A percentile compares a stretch with the other conserved stretches of the same genome.
These are phyloP conservation scores for Phyllosticta citribraziliensis DNA, from an alignment of 2,329 filamentous ascomycete genomes.

Conservation along the genomic window DNA sequence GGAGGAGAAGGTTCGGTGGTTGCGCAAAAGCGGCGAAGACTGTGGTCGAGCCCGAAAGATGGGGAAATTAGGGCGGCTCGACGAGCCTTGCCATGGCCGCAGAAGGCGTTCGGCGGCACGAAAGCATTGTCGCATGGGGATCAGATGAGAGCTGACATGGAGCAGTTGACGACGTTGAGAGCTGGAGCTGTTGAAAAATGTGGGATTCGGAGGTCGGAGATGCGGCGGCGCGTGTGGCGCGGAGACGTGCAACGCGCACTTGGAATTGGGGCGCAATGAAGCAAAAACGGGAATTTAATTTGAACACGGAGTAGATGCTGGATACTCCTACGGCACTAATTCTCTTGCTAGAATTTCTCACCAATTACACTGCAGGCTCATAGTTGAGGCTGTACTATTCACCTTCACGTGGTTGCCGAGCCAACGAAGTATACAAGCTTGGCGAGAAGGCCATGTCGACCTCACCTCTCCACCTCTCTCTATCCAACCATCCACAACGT, in stretches of 20 bases:
- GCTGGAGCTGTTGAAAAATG: conserved; percentile 2
- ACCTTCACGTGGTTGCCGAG: conserved; percentile 4
- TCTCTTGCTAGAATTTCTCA: neutral
- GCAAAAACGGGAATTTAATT: no score
- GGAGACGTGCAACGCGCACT: neutral
- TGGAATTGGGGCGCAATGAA: no score
- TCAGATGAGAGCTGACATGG: conserved; percentile 6
- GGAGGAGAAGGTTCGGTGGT: conserved; percentile 18
- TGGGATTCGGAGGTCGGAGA: conserved; percentile 4
- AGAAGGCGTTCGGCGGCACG: conserved; percentile 33
- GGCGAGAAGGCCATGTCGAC: neutral
- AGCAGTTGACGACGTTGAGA: neutral
- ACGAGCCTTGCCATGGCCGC: conserved; percentile 24
- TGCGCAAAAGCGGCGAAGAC: conserved; percentile 12
- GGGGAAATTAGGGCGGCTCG: neutral
- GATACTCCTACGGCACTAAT: no score
- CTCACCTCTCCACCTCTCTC: neutral
- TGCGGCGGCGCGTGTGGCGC: neutral
- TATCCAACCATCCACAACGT: neutral
- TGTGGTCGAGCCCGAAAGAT: conserved; percentile 16
- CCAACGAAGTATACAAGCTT: conserved; percentile 8
- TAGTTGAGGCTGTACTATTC: neutral
- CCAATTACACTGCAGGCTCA: neutral
- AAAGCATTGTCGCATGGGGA: conserved; percentile 42
- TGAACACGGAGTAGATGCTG: neutral